Percentiles rank a stretch among this genome's conserved stretches.
phyloP scores from a whole-genome alignment of 2,329 filamentous ascomycete species.

The Drechslerella coelobrocha region DNA sequence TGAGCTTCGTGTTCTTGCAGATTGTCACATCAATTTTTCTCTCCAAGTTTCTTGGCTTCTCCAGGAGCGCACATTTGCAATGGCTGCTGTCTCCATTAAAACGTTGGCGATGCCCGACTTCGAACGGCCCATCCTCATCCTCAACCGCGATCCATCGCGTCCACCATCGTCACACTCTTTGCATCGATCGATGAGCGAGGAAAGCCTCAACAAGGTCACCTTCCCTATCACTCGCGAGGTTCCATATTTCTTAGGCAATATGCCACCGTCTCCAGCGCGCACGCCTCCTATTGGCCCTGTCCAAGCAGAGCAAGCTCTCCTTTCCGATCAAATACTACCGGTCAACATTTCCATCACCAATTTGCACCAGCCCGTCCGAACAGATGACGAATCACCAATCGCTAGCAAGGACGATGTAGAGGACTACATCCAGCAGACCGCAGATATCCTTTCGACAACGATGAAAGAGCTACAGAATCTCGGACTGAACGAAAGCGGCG shows the following conservation, averaged over 20 bases:
- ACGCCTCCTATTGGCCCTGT: constrained; percentile 32
- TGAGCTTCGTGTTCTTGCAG: neutral
- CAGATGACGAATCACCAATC: constrained; percentile 28
- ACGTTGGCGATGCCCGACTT: constrained; percentile 38
- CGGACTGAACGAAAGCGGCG: constrained; percentile 18
- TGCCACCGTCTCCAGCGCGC: constrained; percentile 44
- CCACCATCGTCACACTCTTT: constrained; percentile 42
- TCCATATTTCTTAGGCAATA: constrained; percentile 34
- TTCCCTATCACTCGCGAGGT: constrained; percentile 26
- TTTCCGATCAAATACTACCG: constrained; percentile 25
- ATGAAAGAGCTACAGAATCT: constrained; percentile 32
- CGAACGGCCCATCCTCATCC: constrained; percentile 31
- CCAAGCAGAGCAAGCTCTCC: neutral
- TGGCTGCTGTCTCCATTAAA: constrained; percentile 22
- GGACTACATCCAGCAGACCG: constrained; percentile 45
- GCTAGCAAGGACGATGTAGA: constrained; percentile 34
- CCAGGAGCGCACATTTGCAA: constrained; percentile 7
- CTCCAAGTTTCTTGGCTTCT: neutral
- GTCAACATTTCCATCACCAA: constrained; percentile 42
- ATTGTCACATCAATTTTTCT: neutral
- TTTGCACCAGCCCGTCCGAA: constrained; percentile 19
- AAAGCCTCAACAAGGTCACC: constrained; percentile 43
- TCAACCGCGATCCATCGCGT: constrained; percentile 35
- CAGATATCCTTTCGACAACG: constrained; percentile 41
- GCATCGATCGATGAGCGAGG: constrained; percentile 40